Conservation (phyloP, 345 rosid genomes). For the Salix exigua region DNA sequence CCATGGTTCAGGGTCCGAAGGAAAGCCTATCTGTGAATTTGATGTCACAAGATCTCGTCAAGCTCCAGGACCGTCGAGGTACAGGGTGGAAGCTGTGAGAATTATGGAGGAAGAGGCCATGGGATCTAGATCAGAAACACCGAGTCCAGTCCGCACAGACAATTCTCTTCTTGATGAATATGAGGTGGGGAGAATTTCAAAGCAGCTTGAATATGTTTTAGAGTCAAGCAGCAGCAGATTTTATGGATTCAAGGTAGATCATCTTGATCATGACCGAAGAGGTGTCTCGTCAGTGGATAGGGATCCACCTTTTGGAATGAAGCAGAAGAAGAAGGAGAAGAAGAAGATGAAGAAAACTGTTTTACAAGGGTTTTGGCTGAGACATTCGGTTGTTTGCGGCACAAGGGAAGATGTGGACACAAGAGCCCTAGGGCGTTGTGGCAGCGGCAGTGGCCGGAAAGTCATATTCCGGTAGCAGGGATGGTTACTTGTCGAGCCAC, state of each 20-base stretch:
- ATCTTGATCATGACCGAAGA: not conserved
- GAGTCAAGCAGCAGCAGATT: constrained; percentile 20
- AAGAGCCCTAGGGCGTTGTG: constrained; percentile 17
- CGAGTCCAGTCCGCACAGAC: not conserved
- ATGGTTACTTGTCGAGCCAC: not conserved
- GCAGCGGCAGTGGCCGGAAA: constrained; percentile 11
- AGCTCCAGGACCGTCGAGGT: constrained; percentile 54
- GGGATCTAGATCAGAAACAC: constrained; percentile 16
- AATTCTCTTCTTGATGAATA: constrained; percentile 49
- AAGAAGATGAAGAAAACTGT: constrained; percentile 3
- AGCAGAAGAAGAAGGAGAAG: constrained; percentile 20
- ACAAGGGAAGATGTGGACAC: constrained; percentile 43
- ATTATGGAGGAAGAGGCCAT: constrained; percentile 7
- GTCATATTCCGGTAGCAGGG: constrained; percentile 3
- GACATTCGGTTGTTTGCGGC: constrained; percentile 44
- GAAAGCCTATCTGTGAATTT: constrained; percentile 35
- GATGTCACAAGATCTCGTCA: constrained; percentile 17
- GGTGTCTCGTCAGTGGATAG: not conserved
- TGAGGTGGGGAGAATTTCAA: constrained; percentile 46
- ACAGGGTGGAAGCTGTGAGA: constrained; percentile 57
- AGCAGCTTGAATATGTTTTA: constrained; percentile 36
- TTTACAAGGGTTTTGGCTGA: constrained; percentile 29
- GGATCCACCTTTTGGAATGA: not conserved
- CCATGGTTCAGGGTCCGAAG: constrained; percentile 46
- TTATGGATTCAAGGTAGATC: not conserved